A percentile compares a stretch with the other conserved stretches of the same genome.
phyloP scores from a whole-genome alignment of 1,139 yeast genomes.

The Geotrichum citri-aurantii region DNA sequence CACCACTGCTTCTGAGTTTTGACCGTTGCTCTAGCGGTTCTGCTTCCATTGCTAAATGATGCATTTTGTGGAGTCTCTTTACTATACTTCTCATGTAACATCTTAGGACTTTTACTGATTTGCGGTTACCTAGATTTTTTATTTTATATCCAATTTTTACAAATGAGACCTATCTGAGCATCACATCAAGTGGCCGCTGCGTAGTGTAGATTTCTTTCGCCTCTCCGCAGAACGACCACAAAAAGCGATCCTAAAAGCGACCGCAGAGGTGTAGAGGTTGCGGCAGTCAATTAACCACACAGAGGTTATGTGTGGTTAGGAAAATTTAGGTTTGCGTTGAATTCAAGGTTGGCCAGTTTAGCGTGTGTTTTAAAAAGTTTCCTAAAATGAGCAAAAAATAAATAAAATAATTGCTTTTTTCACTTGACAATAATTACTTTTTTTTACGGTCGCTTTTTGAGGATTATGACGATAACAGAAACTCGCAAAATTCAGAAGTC shows the following conservation, averaged over 20 bases:
- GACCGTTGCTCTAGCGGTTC: background rate
- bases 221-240: background rate
- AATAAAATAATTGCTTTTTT: constrained; percentile 1
- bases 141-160: background rate
- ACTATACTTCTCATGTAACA: background rate
- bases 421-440: background rate
- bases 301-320: background rate
- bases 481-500: background rate
- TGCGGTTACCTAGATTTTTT: background rate
- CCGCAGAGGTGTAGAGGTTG: background rate
- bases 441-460: background rate
- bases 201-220: background rate
- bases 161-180: background rate
- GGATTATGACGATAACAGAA: background rate
- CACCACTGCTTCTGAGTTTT: background rate
- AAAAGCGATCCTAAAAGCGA: background rate
- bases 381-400: background rate
- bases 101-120: background rate
- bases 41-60: too few relatives aligned
- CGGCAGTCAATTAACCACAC: background rate
- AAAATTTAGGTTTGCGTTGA: background rate
- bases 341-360: background rate
- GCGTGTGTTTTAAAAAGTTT: background rate
- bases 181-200: background rate
- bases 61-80: background rate